Conservation (phyloP, 257 asterid genomes). For the Solanum arcanum region DNA sequence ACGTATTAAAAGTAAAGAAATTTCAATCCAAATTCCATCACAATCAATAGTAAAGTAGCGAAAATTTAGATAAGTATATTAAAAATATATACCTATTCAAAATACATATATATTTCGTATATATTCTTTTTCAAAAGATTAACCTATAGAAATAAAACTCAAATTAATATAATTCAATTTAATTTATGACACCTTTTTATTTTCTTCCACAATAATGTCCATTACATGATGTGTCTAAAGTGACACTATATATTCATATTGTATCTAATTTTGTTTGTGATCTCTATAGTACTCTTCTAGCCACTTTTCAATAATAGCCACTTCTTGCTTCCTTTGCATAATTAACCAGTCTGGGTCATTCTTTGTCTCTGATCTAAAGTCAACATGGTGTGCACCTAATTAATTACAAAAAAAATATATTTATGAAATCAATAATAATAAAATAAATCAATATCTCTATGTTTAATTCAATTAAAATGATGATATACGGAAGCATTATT, state of each 20-base stretch:
- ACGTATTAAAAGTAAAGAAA: neutral
- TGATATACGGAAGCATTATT: neutral
- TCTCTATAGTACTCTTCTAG: conserved; percentile 40
- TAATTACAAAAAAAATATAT: neutral
- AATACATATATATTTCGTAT: neutral
- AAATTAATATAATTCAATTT: neutral
- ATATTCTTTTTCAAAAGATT: neutral
- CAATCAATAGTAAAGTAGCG: too few relatives aligned
- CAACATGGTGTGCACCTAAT: conserved; percentile 75
- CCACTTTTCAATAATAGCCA: conserved; percentile 47
- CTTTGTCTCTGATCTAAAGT: conserved; percentile 40
- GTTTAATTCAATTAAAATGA: neutral
- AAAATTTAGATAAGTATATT: neutral
- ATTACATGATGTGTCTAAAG: neutral
- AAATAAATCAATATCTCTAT: neutral
- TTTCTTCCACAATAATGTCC: neutral
- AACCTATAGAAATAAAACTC: neutral
- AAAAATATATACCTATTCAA: too few relatives aligned
- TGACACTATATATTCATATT: neutral
- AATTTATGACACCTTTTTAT: neutral
- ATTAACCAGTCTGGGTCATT: conserved; percentile 58
- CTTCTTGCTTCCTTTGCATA: conserved; percentile 46
- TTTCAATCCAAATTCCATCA: neutral
- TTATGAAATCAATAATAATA: neutral
- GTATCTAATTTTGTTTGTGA: conserved; percentile 9